Percentiles rank a stretch among this genome's conserved stretches.
Conservation (phyloP, 768 basidiomycete species). For the Collybia mongolica region DNA sequence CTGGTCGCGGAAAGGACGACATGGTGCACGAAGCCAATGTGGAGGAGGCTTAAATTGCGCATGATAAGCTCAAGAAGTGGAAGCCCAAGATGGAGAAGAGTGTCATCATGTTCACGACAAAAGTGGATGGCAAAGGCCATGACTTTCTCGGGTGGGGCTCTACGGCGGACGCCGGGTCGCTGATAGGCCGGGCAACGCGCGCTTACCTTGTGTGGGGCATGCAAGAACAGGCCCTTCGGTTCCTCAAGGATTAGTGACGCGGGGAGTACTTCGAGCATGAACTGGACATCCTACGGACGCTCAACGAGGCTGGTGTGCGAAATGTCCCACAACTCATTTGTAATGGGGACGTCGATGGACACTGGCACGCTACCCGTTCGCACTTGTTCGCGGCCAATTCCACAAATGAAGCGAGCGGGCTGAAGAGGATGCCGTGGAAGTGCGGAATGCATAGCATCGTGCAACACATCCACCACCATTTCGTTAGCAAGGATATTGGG, state of each 20-base stretch:
- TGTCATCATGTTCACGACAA: conserved; percentile 11
- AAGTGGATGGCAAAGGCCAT: not conserved
- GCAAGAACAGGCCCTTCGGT: conserved; percentile 6
- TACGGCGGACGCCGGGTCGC: conserved; percentile 7
- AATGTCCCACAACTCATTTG: conserved; percentile 21
- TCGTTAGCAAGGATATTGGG: conserved; percentile 15
- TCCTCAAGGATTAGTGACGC: conserved; percentile 27
- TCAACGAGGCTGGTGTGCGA: conserved; percentile 11
- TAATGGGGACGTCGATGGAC: conserved; percentile 23
- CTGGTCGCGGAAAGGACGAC: conserved; percentile 23
- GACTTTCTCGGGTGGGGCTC: conserved; percentile 16
- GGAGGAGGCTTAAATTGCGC: conserved; percentile 7
- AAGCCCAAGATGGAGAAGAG: conserved; percentile 5
- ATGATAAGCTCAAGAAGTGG: conserved; percentile 6
- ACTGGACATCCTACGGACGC: conserved; percentile 11
- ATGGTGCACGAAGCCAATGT: conserved; percentile 17
- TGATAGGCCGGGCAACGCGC: conserved; percentile 11
- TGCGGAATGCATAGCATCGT: not conserved
- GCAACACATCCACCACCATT: conserved; percentile 15
- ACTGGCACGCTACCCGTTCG: conserved; percentile 9
- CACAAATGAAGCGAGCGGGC: not conserved
- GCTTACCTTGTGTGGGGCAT: conserved; percentile 11
- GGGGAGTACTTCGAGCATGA: conserved; percentile 8
- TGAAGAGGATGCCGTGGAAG: not conserved
- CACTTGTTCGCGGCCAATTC: not conserved